Evolutionary conservation across 148 eudicot genomes (phyloP).

Genomic region (Polygonum maritimum): DNA sequence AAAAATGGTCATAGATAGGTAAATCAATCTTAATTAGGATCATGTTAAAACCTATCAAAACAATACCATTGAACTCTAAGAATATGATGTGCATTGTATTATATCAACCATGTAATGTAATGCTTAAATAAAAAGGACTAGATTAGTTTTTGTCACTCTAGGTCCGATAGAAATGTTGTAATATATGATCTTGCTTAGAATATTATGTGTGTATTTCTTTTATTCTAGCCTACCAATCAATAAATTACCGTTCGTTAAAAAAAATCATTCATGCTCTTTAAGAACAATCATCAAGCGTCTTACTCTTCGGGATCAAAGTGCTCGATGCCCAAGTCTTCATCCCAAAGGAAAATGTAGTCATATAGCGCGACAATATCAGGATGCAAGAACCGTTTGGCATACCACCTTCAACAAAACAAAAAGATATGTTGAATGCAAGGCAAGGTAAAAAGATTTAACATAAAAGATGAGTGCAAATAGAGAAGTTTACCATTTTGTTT

Average conservation of each 20-base stretch:
- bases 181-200: too few species aligned
- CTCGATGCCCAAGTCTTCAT: constrained; percentile 87
- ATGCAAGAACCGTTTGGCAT: constrained; percentile 84
- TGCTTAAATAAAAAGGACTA: too few species aligned
- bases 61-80: too few species aligned
- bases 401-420: constrained; percentile 55
- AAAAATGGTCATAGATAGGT: neutral
- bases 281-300: constrained; percentile 15
- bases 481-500: constrained; percentile 23
- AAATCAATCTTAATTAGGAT: neutral
- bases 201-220: too few species aligned
- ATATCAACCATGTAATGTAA: too few species aligned
- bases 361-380: constrained; percentile 88
- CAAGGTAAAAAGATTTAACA: constrained; percentile 12
- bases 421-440: neutral
- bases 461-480: neutral
- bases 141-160: too few species aligned
- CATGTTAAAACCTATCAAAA: too few species aligned
- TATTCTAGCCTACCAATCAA: too few species aligned
- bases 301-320: constrained; percentile 82
- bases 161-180: too few species aligned
- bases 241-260: too few species aligned
- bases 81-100: too few species aligned
- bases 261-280: neutral
- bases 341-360: constrained; percentile 92